These are phyloP conservation scores for Silene conica DNA, from an alignment of 148 eudicot species.

Conservation along the genomic window DNA sequence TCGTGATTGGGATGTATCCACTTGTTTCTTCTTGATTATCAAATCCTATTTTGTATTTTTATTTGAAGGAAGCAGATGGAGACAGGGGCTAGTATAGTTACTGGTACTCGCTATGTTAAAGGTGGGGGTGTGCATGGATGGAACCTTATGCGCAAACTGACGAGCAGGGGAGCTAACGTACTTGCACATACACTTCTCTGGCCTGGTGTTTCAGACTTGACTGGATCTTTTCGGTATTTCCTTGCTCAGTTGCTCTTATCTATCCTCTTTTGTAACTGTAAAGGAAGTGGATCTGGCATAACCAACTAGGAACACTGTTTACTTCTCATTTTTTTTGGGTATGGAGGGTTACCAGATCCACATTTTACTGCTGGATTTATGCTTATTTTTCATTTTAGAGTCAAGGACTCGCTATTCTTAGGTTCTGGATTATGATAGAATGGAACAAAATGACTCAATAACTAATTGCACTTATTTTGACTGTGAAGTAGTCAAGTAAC, in stretches of 20 bases:
- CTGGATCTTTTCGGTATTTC: constrained; percentile 86
- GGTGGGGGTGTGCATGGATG: constrained; percentile 99
- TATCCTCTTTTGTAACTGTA: not conserved
- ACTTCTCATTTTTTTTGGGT: not conserved
- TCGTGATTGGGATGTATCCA: not conserved
- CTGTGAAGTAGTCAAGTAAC: not conserved
- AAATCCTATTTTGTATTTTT: not conserved
- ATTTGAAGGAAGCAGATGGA: constrained; percentile 76
- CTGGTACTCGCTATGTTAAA: constrained; percentile 90
- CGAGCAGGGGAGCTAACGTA: constrained; percentile 97
- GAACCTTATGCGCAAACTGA: constrained; percentile 95
- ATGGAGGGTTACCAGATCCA: not conserved
- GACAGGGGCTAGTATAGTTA: constrained; percentile 87
- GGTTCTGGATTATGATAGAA: not conserved
- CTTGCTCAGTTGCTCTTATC: not conserved
- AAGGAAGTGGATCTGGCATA: not conserved
- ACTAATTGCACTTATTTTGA: not conserved
- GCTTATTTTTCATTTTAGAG: not conserved
- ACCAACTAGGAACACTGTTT: not conserved
- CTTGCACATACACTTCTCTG: constrained; percentile 95
- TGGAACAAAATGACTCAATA: not conserved
- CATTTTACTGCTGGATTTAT: constrained; percentile 1
- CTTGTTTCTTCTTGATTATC: not conserved
- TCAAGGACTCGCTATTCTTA: not conserved
- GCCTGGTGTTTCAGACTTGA: constrained; percentile 99